Base-by-base conservation (phyloP, 208 protist genomes). In the Balamuthia mandrillaris region DNA sequence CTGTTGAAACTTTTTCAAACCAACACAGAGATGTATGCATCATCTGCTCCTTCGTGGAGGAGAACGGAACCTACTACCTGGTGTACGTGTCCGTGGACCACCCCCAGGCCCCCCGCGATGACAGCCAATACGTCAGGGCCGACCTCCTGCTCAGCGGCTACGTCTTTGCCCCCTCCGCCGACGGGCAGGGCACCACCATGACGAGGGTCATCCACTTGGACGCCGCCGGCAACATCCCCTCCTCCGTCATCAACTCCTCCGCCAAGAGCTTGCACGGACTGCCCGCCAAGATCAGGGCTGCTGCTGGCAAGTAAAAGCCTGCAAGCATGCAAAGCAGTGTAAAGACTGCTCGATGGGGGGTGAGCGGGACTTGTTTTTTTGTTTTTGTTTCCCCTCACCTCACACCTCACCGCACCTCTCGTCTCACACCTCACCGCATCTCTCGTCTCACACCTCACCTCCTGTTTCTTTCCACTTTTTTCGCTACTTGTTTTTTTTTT, bases 11-110 rank as follows among this genome's bases (percentile, higher is more conserved):
- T n/a, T n/a, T n/a, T n/a, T n/a, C n/a, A n/a, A n/a, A n/a, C n/a
- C n/a, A n/a, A n/a, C 72, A 81, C 49, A n/a, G 72, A 1, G 72
- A 81, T 24, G 72, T 81, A 51, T 81, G 72, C 72, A 18, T 81
- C 5, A 1, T 81, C 35, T 16, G 29, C 4, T 45, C 21, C 18
- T 63, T 24, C 29, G 42, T 18, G 47, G 72, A 81, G 52, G 39
- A 6, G 14, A 29, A 58, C 3, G 72, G 72, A 18, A 27, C 37
- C 1, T 61, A 61, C 47, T 2, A 12, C 10, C 35, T 81, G 12
- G 0, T 61, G 6, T 18, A 35, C 45, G 61, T 45, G 49, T 81
- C 72, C 18, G 49, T 81, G 12, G 16, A 16, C 18, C 49, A 81
- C 52, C 49, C 56, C 27, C 29, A 35, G 21, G 72, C 44, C n/a